A percentile compares a stretch with the other conserved stretches of the same genome.
Evolutionary conservation across 2,329 filamentous ascomycete genomes (phyloP).

Genomic region (Rosellinia necatrix): DNA sequence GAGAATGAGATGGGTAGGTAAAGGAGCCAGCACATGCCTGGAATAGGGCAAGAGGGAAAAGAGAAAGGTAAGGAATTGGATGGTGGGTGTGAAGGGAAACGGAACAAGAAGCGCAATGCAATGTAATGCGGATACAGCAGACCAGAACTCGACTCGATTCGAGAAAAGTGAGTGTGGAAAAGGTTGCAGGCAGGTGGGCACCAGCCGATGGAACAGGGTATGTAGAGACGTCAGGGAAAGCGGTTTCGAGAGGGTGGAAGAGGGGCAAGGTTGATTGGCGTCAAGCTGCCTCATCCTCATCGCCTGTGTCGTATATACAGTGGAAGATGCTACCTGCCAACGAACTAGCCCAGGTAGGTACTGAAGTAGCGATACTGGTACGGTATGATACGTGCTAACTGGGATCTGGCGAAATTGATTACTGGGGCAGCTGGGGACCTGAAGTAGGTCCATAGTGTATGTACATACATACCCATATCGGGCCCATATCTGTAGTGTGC

Average conservation of each 20-base stretch:
- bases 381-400: constrained; percentile 9
- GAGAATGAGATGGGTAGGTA: constrained; percentile 16
- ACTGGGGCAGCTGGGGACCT: no score
- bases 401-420: constrained; percentile 13
- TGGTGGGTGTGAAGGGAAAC: constrained; percentile 18
- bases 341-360: no score
- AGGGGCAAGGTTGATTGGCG: constrained; percentile 30
- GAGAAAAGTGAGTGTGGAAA: constrained; percentile 20
- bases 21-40: constrained; percentile 11
- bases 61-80: background rate
- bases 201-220: constrained; percentile 11
- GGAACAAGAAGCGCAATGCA: constrained; percentile 2
- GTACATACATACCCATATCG: no score
- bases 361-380: constrained; percentile 8
- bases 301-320: constrained; percentile 11
- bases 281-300: constrained; percentile 21
- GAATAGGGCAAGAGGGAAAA: background rate
- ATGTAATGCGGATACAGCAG: constrained; percentile 12
- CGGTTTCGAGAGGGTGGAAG: constrained; percentile 29
- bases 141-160: constrained; percentile 19
- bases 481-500: no score
- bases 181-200: constrained; percentile 17
- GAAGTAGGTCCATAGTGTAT: no score
- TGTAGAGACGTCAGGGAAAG: constrained; percentile 11
- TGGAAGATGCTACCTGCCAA: no score